These are phyloP conservation scores for Oldenlandia corymbosa DNA, from an alignment of 257 asterid genomes.

Conservation along the genomic window DNA sequence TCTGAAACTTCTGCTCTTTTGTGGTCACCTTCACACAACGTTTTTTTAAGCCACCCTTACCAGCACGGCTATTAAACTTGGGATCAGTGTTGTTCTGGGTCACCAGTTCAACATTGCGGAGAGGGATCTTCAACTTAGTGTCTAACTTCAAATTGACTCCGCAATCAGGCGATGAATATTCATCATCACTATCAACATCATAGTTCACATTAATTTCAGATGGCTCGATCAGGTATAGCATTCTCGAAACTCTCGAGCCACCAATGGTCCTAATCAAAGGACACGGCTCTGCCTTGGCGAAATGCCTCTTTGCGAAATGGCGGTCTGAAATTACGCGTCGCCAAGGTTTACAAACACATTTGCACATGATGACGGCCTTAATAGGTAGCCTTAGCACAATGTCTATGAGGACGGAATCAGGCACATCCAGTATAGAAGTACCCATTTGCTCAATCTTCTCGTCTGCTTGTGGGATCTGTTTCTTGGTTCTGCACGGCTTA, in stretches of 20 bases:
- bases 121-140: constrained; percentile 9
- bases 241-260: not conserved
- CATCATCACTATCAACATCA: too few relatives aligned
- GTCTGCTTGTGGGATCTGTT: too few relatives aligned
- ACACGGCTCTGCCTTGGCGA: not conserved
- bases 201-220: not conserved
- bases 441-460: too few relatives aligned
- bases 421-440: too few relatives aligned
- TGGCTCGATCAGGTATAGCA: constrained; percentile 1
- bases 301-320: constrained; percentile 6
- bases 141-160: not conserved
- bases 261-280: not conserved
- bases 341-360: constrained; percentile 5
- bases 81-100: not conserved
- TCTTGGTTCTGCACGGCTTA: too few relatives aligned
- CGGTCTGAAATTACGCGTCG: not conserved
- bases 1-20: constrained; percentile 8
- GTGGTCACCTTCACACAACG: constrained; percentile 5
- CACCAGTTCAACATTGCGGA: not conserved
- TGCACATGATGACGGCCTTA: too few relatives aligned
- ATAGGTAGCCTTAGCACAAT: too few relatives aligned
- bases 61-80: too few relatives aligned
- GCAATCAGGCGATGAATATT: not conserved
- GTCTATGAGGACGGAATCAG: too few relatives aligned
- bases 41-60: not conserved